Evolutionary conservation across 2,329 filamentous ascomycete genomes (phyloP), one percentile per base, ranked within the genome.

Genomic region (Verticillium nonalfalfae): DNA sequence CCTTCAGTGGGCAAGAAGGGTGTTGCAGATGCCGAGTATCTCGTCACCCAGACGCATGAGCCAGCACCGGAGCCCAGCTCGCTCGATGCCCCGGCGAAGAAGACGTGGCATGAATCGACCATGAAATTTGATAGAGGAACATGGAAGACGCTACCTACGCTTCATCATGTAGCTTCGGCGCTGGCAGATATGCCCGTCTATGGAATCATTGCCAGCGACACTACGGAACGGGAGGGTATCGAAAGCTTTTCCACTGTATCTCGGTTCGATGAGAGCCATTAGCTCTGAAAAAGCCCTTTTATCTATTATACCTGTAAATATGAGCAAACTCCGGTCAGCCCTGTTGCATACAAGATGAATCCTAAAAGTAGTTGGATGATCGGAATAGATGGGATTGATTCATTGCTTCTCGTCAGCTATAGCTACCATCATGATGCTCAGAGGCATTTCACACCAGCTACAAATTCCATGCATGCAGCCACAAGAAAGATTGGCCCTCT

Each of bases 131-230:
- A 83, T 45, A 73, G 72, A 0, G 65, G 80, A 15, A 79, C 84
- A 66, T 84, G 79, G 84, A 74, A 83, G 56, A 73, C 71, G 4
- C 68, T 88, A 62, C 86, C 86, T 0, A 89, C 85, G 2, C 71
- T 88, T 59, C 84, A 88, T 67, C 82, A 88, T 67, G 72, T 89
- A 9, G 73, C 84, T 5, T 70, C 73, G 21, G 74, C 78, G 14
- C 69, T 88, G 61, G 78, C 78, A 1, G 81, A 85, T 64, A 74
- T 89, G 4, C 85, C 85, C 0, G 70, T 87, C 1, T 86, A 83
- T 66, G 79, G 81, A 61, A 70, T 88, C 45, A 72, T 87, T 52
- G 45, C 3, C 74, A 78, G 45, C 18, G 45, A 52, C 4, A 21
- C 45, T 10, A 52, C 11, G 3, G 45, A 52, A 18, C 9, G 2